Conservation (phyloP, 2,329 filamentous ascomycete species). For the Claviceps fusiformis region DNA sequence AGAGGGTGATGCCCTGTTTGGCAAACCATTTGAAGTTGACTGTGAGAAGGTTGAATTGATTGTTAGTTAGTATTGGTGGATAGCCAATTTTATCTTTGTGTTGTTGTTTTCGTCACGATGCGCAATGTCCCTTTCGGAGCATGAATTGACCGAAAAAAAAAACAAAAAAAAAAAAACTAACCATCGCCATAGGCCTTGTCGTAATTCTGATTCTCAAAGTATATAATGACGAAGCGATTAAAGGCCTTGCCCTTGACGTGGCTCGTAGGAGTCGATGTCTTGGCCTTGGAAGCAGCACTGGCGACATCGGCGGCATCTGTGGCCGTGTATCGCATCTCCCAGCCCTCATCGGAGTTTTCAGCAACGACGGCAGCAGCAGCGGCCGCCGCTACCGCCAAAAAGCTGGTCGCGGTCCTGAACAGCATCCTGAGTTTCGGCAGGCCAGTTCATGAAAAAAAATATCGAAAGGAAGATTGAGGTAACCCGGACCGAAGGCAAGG, state of each 20-base stretch:
- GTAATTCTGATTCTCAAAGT: conserved; percentile 66
- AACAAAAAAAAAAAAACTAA: too few species aligned
- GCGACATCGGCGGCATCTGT: conserved; percentile 37
- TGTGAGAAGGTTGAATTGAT: conserved; percentile 3
- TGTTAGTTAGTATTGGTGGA: too few species aligned
- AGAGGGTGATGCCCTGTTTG: conserved; percentile 18
- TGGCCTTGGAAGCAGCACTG: conserved; percentile 44
- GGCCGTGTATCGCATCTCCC: conserved; percentile 34
- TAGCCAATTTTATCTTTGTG: too few species aligned
- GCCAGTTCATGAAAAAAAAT: neutral
- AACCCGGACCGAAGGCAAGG: too few species aligned
- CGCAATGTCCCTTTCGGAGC: too few species aligned
- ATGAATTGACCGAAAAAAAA: too few species aligned
- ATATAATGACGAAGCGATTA: conserved; percentile 58
- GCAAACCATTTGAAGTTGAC: conserved; percentile 17
- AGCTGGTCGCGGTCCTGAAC: conserved; percentile 6
- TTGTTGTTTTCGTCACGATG: too few species aligned
- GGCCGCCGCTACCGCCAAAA: conserved; percentile 15
- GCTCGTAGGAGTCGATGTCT: conserved; percentile 45
- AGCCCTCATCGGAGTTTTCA: conserved; percentile 10
- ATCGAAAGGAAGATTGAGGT: too few species aligned
- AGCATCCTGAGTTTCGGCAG: conserved; percentile 6
- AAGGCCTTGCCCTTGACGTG: conserved; percentile 59
- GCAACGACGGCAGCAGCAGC: conserved; percentile 9
- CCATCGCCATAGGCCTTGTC: conserved; percentile 49